Base-by-base conservation (phyloP, 2,329 filamentous ascomycete species). In the Pyrenochaeta sp. region DNA sequence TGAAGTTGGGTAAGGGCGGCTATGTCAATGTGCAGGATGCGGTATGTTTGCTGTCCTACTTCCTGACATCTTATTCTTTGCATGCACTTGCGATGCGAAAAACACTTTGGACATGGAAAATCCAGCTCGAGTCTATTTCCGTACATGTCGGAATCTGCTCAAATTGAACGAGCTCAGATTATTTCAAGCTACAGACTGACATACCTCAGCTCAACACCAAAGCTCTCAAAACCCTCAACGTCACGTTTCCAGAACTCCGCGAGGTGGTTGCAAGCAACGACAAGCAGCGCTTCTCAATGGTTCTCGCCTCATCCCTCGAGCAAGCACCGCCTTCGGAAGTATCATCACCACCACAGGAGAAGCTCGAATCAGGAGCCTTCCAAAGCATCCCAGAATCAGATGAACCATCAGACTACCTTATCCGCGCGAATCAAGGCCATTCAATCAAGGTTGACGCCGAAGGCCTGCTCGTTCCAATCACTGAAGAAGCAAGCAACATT, bases 401-500 rank as follows among this genome's bases (percentile, higher is more conserved):
- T 8, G 81, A 90, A 49, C 84, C 91, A 0, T 77, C 83, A 0
- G 84, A 90, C 76, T 97, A 89, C 81, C 84, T 96, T 32, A 97
- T 99, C 79, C 92, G 95, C 71, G 95, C 95, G 28, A 97, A 96
- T 73, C 95, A 98, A 80, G 95, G 95, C 53, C 95, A 98, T 81
- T 92, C 88, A 69, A 91, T 99, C 73, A 87, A 88, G 71, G 80
- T 89, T 36, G 89, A 91, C 28, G 87, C 87, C n/a, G 86, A 89
- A 46, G 85, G 85, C 0, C 84, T 96, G 2, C 85, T 97, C 2
- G 84, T 83, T 22, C 88, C 89, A 6, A 82, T 97, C 56, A 88
- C 71, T 0, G 22, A 47, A 0, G 84, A 84, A 34, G 78, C 74
- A 6, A 84, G 71, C 25, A 86, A 86, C 61, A 68, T 93, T 1